Evolutionary conservation across 1,284 basidiomycete species (phyloP).

Genomic region (Rhizopogon hawkerae): DNA sequence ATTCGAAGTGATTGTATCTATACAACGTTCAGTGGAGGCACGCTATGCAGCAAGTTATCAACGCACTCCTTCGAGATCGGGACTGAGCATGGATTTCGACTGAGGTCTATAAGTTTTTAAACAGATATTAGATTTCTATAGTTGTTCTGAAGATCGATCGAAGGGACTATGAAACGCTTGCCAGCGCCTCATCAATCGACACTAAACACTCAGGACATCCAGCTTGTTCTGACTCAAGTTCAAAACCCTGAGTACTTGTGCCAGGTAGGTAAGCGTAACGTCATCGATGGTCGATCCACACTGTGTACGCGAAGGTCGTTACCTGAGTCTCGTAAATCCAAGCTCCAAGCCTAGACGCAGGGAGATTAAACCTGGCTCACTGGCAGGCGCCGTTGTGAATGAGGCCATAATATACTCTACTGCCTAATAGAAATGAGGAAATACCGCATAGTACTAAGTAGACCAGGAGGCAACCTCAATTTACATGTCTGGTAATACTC

Average conservation of each 20-base stretch:
- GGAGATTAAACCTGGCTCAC: too few relatives aligned
- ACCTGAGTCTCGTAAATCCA: constrained; percentile 69
- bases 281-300: not conserved
- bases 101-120: constrained; percentile 89
- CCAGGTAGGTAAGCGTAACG: constrained; percentile 62
- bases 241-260: constrained; percentile 89
- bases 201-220: constrained; percentile 71
- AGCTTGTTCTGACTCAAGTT: constrained; percentile 93
- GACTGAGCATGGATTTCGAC: constrained; percentile 88
- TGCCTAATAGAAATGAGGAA: too few relatives aligned
- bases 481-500: too few relatives aligned
- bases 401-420: too few relatives aligned
- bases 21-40: constrained; percentile 1
- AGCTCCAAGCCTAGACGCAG: constrained; percentile 54
- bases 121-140: constrained; percentile 88
- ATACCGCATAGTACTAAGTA: too few relatives aligned
- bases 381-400: too few relatives aligned
- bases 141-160: not conserved
- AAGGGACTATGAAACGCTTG: constrained; percentile 30
- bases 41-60: not conserved
- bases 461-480: too few relatives aligned
- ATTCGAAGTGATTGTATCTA: constrained; percentile 84
- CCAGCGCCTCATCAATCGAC: constrained; percentile 81
- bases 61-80: constrained; percentile 76
- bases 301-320: constrained; percentile 75